Percentiles rank a stretch among this genome's conserved stretches.
Conservation (phyloP, 441 rosid genomes). For the Francoa sonchifolia region DNA sequence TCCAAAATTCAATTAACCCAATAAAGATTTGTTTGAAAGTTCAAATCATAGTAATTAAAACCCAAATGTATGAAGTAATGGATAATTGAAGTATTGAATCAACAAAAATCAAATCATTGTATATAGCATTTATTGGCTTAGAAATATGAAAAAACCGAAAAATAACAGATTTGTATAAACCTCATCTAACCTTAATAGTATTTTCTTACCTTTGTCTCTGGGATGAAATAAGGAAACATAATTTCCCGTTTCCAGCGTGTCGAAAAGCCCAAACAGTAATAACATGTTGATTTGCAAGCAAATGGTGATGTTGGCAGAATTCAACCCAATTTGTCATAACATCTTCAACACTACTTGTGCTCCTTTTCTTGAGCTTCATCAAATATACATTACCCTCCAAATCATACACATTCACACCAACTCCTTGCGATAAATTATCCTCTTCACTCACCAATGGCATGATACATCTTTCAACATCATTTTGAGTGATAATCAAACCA, state of each 20-base stretch:
- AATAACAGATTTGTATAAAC: too few relatives aligned
- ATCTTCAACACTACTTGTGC: not conserved
- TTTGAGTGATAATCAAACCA: slow-evolving; percentile 15
- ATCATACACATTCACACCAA: slow-evolving; percentile 13
- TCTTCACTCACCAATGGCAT: slow-evolving; percentile 12
- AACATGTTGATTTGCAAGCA: slow-evolving; percentile 4
- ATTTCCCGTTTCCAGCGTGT: not conserved
- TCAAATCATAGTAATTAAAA: too few relatives aligned
- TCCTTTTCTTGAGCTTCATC: slow-evolving; percentile 15
- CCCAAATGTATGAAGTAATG: too few relatives aligned
- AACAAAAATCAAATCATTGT: too few relatives aligned
- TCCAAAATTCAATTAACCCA: too few relatives aligned
- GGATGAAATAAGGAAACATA: too few relatives aligned
- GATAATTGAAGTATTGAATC: too few relatives aligned
- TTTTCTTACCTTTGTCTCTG: too few relatives aligned
- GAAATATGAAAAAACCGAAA: too few relatives aligned
- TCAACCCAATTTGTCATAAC: slow-evolving; percentile 18
- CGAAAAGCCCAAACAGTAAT: slow-evolving; percentile 15
- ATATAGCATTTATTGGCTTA: too few relatives aligned
- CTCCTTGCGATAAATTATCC: slow-evolving; percentile 6
- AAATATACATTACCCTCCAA: slow-evolving; percentile 8
- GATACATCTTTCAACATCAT: not conserved
- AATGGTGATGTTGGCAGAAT: slow-evolving; percentile 6
- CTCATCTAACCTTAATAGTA: too few relatives aligned
- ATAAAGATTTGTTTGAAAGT: too few relatives aligned